Base-by-base conservation (phyloP, 495 filamentous ascomycete species). In the Aspergillus steynii region DNA sequence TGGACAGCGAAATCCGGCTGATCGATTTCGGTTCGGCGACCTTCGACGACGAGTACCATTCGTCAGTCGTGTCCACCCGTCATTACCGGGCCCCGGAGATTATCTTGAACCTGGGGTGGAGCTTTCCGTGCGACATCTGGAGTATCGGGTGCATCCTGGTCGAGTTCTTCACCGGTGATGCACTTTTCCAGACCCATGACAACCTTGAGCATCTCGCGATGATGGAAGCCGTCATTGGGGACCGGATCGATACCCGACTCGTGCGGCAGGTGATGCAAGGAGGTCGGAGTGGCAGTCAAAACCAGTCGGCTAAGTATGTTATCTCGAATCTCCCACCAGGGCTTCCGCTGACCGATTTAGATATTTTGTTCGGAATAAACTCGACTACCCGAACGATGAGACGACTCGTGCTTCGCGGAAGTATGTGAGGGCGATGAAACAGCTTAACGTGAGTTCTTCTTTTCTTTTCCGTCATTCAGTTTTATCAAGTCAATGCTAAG, bases 1-100 rank as follows among this genome's bases (percentile, higher is more conserved):
- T 98, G 2, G 92, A 96, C 70, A 96, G 93, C 25, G 96, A 99
- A 74, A 99, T 99, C 64, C 89, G 96, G 15, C 79, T 99, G 28
- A 99, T 99, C 58, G 95, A 99, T 73, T 99, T 99, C 76, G 95
- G 96, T 5, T 97, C 93, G 6, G 96, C 96, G 25, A 99, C 95
- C 0, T 99, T 99, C 69, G 90, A 99, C 56, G 96, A 99, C 64
- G 95, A 98, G 75, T 98, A 99, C 65, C 95, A 99, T 71, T 97
- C 93, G 1, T 96, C 92, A 0, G 96, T 99, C 2, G 95, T 99
- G 5, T 96, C 92, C 5, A 99, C 95, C 0, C 85, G 95, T 12
- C 96, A 99, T 70, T 99, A 99, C 65, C 86, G 95, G 53, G 95
- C 95, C 0, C 96, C 95, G 0, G 96, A 99, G 70, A 99, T 99